Evolutionary conservation across 1,139 yeast genomes (phyloP).

Genomic region (Lodderomyces theae): DNA sequence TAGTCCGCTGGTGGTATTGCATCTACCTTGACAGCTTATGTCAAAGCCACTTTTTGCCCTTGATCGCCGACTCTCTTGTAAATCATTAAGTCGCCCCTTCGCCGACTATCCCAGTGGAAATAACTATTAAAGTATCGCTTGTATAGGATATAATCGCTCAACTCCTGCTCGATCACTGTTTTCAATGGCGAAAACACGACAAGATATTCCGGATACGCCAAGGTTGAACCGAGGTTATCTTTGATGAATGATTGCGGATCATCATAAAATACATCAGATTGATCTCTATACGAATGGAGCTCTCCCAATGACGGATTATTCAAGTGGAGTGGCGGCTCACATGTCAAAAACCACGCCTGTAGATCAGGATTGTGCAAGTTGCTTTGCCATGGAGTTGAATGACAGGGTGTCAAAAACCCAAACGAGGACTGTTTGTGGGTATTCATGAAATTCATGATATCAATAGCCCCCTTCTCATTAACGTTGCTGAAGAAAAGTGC

Average conservation of each 20-base stretch:
- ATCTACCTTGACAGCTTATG: too few relatives aligned
- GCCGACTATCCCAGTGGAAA: conserved; percentile 83
- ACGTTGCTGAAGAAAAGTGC: conserved; percentile 55
- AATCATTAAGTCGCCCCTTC: conserved; percentile 75
- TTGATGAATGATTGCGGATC: conserved; percentile 55
- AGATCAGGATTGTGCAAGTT: conserved; percentile 62
- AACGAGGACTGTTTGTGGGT: conserved; percentile 40
- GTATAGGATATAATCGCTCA: conserved; percentile 42
- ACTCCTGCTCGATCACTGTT: conserved; percentile 15
- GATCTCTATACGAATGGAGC: conserved; percentile 63
- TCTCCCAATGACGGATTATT: conserved; percentile 18
- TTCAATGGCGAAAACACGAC: conserved; percentile 67
- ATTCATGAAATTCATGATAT: conserved; percentile 56
- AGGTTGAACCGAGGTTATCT: conserved; percentile 13
- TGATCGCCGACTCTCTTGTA: conserved; percentile 27
- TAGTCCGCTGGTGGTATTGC: too few relatives aligned
- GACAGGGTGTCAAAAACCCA: conserved; percentile 92
- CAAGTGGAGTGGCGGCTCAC: conserved; percentile 81
- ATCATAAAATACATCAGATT: conserved; percentile 79
- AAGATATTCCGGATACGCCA: conserved; percentile 46
- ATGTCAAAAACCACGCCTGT: conserved; percentile 70
- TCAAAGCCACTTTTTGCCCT: neutral
- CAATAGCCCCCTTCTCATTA: conserved; percentile 86
- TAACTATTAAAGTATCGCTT: conserved; percentile 70
- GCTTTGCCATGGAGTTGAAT: conserved; percentile 95